Percentiles rank a stretch among this genome's conserved stretches.
Evolutionary conservation across 2,329 filamentous ascomycete species (phyloP).

Genomic region (Penicillium sp.): DNA sequence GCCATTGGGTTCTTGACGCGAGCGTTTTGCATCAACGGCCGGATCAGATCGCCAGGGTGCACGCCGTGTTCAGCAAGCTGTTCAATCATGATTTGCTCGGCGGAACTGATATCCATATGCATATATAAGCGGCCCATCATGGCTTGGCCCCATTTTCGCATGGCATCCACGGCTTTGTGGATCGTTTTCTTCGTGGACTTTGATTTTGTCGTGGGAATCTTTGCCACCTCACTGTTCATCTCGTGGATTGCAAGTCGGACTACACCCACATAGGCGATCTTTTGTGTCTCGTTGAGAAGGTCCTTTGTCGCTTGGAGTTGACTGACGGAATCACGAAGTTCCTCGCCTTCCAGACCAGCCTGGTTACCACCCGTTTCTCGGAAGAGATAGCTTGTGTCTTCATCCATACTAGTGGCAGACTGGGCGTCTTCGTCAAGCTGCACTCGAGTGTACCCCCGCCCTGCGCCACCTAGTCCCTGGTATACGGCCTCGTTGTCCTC

Average conservation of each 20-base stretch:
- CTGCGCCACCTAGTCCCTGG: constrained; percentile 77
- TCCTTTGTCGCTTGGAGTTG: constrained; percentile 97
- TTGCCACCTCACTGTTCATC: constrained; percentile 69
- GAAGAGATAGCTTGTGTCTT: constrained; percentile 95
- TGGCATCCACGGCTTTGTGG: constrained; percentile 68
- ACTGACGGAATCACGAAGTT: constrained; percentile 77
- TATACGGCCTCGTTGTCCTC: constrained; percentile 71
- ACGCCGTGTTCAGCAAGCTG: constrained; percentile 92
- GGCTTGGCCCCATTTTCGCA: constrained; percentile 96
- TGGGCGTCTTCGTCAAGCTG: constrained; percentile 91
- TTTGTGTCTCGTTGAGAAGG: constrained; percentile 88
- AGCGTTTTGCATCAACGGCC: constrained; percentile 84
- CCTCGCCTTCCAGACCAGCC: constrained; percentile 67
- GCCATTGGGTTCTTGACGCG: constrained; percentile 91
- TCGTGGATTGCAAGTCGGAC: constrained; percentile 75
- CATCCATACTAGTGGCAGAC: constrained; percentile 93
- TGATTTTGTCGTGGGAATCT: constrained; percentile 58
- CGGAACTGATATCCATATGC: constrained; percentile 91
- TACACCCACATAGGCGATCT: constrained; percentile 92
- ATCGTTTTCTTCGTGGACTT: constrained; percentile 65
- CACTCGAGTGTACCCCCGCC: constrained; percentile 94
- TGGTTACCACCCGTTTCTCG: constrained; percentile 67
- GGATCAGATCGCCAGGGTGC: constrained; percentile 76
- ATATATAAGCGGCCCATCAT: constrained; percentile 94
- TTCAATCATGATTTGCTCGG: constrained; percentile 97